Evolutionary conservation across 441 rosid genomes (phyloP).

Genomic region (Erodium moschatum): DNA sequence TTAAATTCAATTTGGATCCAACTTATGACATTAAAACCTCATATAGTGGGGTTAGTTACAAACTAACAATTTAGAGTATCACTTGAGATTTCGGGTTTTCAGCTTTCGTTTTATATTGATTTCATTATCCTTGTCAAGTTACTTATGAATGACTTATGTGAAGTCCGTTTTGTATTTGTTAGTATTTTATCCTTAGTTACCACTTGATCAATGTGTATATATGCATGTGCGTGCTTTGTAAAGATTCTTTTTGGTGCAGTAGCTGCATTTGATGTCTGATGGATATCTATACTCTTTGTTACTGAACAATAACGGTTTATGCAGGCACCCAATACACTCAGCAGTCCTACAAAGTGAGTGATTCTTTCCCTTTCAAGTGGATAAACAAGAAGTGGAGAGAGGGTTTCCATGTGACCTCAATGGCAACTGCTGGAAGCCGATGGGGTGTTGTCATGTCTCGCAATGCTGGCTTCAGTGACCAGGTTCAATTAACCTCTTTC

Average conservation of each 20-base stretch:
- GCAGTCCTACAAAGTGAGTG: constrained; percentile 96
- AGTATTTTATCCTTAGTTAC: too few relatives aligned
- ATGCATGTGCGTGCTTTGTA: neutral
- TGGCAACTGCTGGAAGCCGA: constrained; percentile 96
- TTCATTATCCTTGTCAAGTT: too few relatives aligned
- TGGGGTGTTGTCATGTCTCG: constrained; percentile 99
- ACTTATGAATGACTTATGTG: too few relatives aligned
- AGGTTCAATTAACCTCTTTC: constrained; percentile 36
- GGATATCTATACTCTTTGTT: neutral
- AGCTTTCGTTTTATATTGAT: too few relatives aligned
- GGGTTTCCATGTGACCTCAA: constrained; percentile 95
- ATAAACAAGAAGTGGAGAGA: constrained; percentile 99
- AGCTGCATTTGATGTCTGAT: neutral
- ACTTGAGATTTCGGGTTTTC: too few relatives aligned
- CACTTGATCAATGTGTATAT: too few relatives aligned
- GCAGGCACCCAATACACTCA: constrained; percentile 92
- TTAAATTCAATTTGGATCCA: too few relatives aligned
- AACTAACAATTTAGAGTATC: too few relatives aligned
- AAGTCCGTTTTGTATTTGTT: too few relatives aligned
- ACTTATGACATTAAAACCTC: too few relatives aligned
- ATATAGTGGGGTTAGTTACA: too few relatives aligned
- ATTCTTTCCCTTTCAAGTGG: constrained; percentile 96
- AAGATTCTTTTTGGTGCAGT: neutral
- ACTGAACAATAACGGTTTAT: neutral
- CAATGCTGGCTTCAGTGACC: constrained; percentile 94